Percentiles rank a stretch among this genome's conserved stretches.
phyloP scores from a whole-genome alignment of 192 early-diverging fungal species.

The Martensiomyces pterosporus region DNA sequence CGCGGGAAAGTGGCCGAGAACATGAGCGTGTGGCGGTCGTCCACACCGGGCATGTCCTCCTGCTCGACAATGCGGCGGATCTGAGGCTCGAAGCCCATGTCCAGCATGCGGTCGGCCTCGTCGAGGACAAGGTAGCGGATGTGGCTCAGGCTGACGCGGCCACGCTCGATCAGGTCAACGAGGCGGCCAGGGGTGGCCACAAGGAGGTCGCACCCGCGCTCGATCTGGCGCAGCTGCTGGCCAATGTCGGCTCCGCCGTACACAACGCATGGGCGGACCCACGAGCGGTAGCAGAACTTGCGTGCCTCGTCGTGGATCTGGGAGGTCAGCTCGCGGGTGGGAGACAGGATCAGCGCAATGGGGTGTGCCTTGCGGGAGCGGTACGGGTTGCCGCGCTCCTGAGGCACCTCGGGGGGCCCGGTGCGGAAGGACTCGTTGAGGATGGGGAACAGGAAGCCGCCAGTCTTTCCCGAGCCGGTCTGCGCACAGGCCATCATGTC shows the following conservation, averaged over 20 bases:
- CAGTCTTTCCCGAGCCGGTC: constrained; percentile 94
- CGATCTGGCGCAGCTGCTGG: constrained; percentile 80
- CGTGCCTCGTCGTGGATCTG: constrained; percentile 69
- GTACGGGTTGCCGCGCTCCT: constrained; percentile 46
- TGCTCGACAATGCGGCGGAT: constrained; percentile 82
- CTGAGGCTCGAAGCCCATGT: constrained; percentile 97
- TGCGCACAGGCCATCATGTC: constrained; percentile 99
- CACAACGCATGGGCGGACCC: constrained; percentile 88
- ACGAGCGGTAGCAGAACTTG: constrained; percentile 82
- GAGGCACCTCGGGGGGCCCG: constrained; percentile 59
- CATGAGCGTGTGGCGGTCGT: constrained; percentile 86
- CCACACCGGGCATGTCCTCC: constrained; percentile 71
- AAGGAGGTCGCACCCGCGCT: constrained; percentile 90
- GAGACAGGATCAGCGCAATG: constrained; percentile 66
- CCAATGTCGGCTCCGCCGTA: constrained; percentile 95
- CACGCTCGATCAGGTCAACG: constrained; percentile 84
- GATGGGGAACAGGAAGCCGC: constrained; percentile 96
- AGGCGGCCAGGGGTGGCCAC: constrained; percentile 94
- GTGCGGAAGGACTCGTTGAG: constrained; percentile 86
- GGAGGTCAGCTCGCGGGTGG: constrained; percentile 71
- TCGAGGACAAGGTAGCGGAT: constrained; percentile 76
- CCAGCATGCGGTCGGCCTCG: constrained; percentile 93
- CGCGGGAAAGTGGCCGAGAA: constrained; percentile 98
- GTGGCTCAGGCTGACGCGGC: constrained; percentile 63
- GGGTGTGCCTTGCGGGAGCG: constrained; percentile 62